A percentile compares a stretch with the other conserved stretches of the same genome.
Conservation (phyloP, 2,329 filamentous ascomycete genomes). For the Calonectria crousiana region DNA sequence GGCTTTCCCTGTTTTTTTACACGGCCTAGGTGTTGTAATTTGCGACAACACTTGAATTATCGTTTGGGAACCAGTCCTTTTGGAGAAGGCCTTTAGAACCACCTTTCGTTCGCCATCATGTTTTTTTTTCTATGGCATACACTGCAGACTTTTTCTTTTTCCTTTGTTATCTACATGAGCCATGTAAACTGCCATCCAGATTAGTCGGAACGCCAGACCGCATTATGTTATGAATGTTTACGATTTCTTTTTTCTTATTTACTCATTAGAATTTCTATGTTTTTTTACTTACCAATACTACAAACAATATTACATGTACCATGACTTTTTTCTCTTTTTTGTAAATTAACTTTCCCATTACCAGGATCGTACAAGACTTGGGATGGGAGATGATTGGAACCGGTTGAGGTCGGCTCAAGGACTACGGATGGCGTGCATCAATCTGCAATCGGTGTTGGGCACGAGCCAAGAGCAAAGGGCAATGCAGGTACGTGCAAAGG, state of each 20-base stretch:
- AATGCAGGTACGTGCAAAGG: conserved; percentile 6
- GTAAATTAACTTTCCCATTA: background rate
- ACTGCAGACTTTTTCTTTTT: background rate
- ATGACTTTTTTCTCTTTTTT: background rate
- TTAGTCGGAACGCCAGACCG: conserved; percentile 3
- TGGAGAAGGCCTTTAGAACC: conserved; percentile 8
- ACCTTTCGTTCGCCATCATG: conserved; percentile 6
- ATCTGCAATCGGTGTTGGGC: background rate
- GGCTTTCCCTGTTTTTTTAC: background rate
- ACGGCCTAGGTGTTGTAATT: background rate
- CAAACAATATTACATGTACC: background rate
- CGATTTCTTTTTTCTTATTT: conserved; percentile 1
- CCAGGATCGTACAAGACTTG: background rate
- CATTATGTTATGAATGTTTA: conserved; percentile 14
- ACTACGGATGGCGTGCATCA: background rate
- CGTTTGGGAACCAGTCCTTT: background rate
- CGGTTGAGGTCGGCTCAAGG: background rate
- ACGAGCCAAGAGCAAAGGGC: background rate
- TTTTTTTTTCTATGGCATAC: conserved; percentile 2
- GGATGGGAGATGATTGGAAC: background rate
- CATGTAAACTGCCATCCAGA: conserved; percentile 7
- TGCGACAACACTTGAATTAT: background rate
- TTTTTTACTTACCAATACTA: background rate
- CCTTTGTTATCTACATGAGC: background rate
- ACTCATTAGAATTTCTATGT: background rate